Percentiles rank a stretch among this genome's conserved stretches.
These are phyloP conservation scores for Ceratobasidium sp. DNA, from an alignment of 1,284 basidiomycete species.

Conservation along the genomic window DNA sequence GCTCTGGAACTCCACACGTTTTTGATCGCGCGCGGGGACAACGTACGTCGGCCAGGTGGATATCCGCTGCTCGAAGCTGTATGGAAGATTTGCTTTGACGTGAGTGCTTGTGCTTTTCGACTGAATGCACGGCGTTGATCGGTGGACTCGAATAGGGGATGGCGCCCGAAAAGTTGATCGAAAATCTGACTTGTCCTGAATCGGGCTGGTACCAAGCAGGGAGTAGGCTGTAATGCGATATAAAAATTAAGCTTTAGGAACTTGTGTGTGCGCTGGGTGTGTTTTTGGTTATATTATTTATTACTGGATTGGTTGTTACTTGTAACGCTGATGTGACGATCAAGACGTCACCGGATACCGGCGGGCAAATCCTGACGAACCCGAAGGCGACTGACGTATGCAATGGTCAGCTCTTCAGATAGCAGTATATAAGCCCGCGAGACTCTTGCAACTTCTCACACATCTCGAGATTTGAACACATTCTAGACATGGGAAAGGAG, in stretches of 20 bases:
- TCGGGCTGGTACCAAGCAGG: background rate
- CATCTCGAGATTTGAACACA: background rate
- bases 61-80: constrained; percentile 65
- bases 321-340: background rate
- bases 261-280: background rate
- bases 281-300: background rate
- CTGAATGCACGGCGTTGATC: too few relatives aligned
- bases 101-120: background rate
- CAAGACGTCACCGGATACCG: background rate
- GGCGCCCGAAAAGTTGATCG: constrained; percentile 23
- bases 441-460: background rate
- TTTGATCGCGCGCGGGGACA: constrained; percentile 53
- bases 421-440: background rate
- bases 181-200: background rate
- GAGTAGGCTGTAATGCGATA: background rate
- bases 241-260: background rate
- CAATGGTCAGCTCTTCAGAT: background rate
- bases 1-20: constrained; percentile 59
- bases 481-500: constrained; percentile 50
- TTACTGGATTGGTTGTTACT: background rate
- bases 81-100: constrained; percentile 55
- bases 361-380: background rate
- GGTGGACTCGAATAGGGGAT: constrained; percentile 15
- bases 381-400: background rate
- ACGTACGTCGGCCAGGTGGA: constrained; percentile 45